phyloP scores from a whole-genome alignment of 441 rosid genomes.

The Eugenia klotzschiana region DNA sequence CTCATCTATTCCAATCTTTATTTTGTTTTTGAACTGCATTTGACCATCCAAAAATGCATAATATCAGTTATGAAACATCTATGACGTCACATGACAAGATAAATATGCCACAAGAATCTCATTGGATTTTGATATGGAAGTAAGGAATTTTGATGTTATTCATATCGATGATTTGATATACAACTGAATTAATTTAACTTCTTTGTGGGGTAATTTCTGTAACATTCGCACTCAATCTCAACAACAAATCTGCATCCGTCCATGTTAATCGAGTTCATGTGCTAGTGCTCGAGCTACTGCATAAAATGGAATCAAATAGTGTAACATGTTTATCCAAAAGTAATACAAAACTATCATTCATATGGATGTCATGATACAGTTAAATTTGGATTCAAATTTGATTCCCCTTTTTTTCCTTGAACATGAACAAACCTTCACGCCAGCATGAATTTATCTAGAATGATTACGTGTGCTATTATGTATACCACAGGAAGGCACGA shows the following conservation, averaged over 20 bases:
- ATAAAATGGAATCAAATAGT: background rate
- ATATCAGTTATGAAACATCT: background rate
- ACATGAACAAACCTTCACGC: background rate
- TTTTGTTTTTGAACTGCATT: no score
- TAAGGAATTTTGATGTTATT: background rate
- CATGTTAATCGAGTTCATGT: background rate
- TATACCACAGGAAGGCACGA: background rate
- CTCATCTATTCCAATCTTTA: background rate
- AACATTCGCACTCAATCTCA: background rate
- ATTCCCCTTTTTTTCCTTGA: background rate
- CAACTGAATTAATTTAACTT: background rate
- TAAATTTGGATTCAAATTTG: background rate
- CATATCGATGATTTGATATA: background rate
- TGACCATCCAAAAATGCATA: background rate
- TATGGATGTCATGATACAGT: background rate
- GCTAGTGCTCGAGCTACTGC: background rate
- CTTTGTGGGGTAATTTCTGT: background rate
- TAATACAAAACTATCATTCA: background rate
- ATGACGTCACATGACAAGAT: background rate
- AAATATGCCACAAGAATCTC: background rate
- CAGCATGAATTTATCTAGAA: background rate
- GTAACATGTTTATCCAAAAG: background rate
- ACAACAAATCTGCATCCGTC: background rate
- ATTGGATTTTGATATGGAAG: background rate
- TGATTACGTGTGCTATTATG: background rate